Evolutionary conservation across 2,329 filamentous ascomycete species (phyloP), one percentile per base, ranked within the genome.

Genomic region (Orbilia quercus): DNA sequence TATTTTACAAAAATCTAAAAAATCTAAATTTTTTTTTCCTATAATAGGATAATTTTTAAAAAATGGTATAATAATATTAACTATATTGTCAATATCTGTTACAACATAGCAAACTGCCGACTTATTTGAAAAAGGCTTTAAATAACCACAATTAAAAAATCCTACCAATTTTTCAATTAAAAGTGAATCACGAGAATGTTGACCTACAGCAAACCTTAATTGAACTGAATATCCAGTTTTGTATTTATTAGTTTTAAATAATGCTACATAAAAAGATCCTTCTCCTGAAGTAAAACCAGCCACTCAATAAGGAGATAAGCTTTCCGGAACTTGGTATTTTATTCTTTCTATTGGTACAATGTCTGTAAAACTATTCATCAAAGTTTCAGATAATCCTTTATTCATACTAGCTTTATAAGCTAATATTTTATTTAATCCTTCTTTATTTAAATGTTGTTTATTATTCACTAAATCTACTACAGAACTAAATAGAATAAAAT

Each of bases 401-500:
- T 65, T 65, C 14, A 65, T 65, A 65, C 44, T 57, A 14, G 60
- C 50, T 65, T 44, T 65, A 58, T 57, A 12, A 38, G 14, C 23
- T 42, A 65, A n/a, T 58, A 65, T 57, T 58, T 65, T 65, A 36
- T 58, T 58, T 65, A 65, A 58, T 22, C 60, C 60, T 58, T 65
- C 60, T 38, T 38, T 53, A 45, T 18, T 67, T 73, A 57, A 44
- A 69, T 67, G 72, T 72, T 69, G 44, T 47, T 59, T 42, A 67
- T 74, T 57, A 54, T 69, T 58, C 47, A 70, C n/a, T 69, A 50
- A 58, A 66, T 67, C 28, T 67, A 65, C 51, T 71, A 58, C 70
- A 45, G 18, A 23, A 55, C 51, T 64, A 25, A 60, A 64, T 34
- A 64, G 48, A 23, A 23, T 28, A 64, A 55, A 64, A 57, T 64